Evolutionary conservation across 495 filamentous ascomycete genomes (phyloP), one percentile per base, ranked within the genome.

Genomic region (Xylaria palmicola): DNA sequence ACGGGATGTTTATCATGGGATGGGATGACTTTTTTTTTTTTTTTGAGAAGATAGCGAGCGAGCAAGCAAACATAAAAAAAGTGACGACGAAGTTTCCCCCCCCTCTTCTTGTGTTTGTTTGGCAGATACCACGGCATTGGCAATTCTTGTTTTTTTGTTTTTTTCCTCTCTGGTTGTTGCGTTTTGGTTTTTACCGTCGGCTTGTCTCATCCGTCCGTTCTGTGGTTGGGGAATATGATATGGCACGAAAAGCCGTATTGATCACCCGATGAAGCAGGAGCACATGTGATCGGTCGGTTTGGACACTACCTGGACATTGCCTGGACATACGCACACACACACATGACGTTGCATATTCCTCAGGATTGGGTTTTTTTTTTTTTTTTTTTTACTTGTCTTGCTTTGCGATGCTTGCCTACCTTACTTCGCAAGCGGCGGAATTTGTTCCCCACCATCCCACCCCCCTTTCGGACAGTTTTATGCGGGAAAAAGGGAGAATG

Each of bases 51-150:
- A n/a, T n/a, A n/a, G n/a, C n/a, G n/a, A n/a, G 47, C 34, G n/a
- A 59, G 26, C 17, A 20, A 49, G 26, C 48, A 37, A 52, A 36
- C 44, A 36, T 6, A 36, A 47, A n/a, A 36, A 52, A 27, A 52
- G n/a, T n/a, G n/a, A 60, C 24, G 47, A 24, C 36, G 52, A 34
- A 29, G 15, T 52, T 39, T 36, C 37, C 44, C n/a, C n/a, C n/a
- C n/a, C n/a, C n/a, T n/a, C n/a, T 41, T 44, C 13, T 13, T 36
- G 13, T 36, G 6, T 36, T 13, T 36, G 32, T 22, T 51, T 24
- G 39, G 27, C 47, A 52, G 57, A 60, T 60, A 60, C 57, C 57
- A 60, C 37, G 44, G 57, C 57, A 43, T 52, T 26, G 47, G n/a
- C 15, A 56, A 20, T 44, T 13, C 3, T 10, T 19, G 37, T 44